phyloP scores from a whole-genome alignment of 768 basidiomycete species.

The Serendipita sp. region DNA sequence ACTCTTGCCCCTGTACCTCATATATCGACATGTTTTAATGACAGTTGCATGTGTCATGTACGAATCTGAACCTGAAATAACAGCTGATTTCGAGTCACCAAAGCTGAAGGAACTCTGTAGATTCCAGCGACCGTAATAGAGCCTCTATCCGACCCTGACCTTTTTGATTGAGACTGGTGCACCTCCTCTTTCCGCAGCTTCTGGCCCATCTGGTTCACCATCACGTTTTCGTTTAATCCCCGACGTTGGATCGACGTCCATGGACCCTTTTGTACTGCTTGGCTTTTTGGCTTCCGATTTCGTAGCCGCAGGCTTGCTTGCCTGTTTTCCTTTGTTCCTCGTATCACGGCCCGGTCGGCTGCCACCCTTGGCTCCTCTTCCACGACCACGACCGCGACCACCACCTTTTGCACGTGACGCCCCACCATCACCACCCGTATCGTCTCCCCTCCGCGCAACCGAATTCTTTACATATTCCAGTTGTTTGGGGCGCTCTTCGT shows the following conservation, averaged over 20 bases:
- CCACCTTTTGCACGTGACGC: neutral
- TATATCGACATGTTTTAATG: too few relatives aligned
- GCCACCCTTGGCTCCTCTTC: neutral
- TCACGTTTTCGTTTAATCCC: neutral
- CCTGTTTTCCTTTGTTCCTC: neutral
- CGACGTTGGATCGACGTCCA: neutral
- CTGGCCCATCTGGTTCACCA: conserved; percentile 2
- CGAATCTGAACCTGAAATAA: too few relatives aligned
- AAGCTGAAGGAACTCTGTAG: too few relatives aligned
- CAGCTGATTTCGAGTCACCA: too few relatives aligned
- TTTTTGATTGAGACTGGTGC: neutral
- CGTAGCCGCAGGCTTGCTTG: neutral
- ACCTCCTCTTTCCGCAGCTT: neutral
- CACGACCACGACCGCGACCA: neutral
- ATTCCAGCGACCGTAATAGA: too few relatives aligned
- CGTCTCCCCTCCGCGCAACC: neutral
- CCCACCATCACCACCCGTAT: neutral
- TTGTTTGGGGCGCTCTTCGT: neutral
- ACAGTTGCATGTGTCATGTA: too few relatives aligned
- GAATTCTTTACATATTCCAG: neutral
- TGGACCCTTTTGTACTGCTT: neutral
- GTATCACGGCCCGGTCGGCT: neutral
- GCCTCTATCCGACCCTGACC: neutral
- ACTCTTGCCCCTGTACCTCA: too few relatives aligned
- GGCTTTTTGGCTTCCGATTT: neutral